phyloP scores from a whole-genome alignment of 768 basidiomycete genomes.

The Amanita polypyramis region DNA sequence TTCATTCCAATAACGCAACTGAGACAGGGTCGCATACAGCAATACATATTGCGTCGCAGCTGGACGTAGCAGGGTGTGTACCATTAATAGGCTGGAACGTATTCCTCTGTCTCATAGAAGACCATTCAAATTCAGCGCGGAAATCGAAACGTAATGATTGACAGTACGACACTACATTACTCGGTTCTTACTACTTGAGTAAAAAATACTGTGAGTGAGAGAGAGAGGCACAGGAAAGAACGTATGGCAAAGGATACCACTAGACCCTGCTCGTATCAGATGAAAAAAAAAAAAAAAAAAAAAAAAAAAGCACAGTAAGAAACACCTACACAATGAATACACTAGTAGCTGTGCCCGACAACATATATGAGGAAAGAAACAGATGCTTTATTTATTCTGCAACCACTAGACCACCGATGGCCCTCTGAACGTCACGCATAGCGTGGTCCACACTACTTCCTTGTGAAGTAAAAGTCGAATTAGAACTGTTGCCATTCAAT shows the following conservation, averaged over 20 bases:
- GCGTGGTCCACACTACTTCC: slow-evolving; percentile 39
- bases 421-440: slow-evolving; percentile 62
- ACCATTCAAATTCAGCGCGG: not conserved
- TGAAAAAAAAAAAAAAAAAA: not conserved
- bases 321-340: slow-evolving; percentile 1
- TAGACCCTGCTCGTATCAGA: not conserved
- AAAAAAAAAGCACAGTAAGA: no score
- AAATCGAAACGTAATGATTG: not conserved
- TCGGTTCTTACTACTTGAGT: not conserved
- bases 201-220: not conserved
- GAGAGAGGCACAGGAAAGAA: not conserved
- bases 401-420: slow-evolving; percentile 64
- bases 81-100: not conserved
- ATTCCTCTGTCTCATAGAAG: not conserved
- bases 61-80: not conserved
- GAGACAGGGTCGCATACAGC: no score
- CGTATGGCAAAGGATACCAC: not conserved
- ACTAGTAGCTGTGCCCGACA: not conserved
- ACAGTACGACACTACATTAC: slow-evolving; percentile 1
- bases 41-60: no score
- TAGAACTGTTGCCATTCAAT: slow-evolving; percentile 27
- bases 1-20: no score
- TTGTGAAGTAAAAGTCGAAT: slow-evolving; percentile 26
- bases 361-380: not conserved
- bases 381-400: slow-evolving; percentile 42